Conservation (phyloP, 805 yeast species). For the Nematodospora valgi region DNA sequence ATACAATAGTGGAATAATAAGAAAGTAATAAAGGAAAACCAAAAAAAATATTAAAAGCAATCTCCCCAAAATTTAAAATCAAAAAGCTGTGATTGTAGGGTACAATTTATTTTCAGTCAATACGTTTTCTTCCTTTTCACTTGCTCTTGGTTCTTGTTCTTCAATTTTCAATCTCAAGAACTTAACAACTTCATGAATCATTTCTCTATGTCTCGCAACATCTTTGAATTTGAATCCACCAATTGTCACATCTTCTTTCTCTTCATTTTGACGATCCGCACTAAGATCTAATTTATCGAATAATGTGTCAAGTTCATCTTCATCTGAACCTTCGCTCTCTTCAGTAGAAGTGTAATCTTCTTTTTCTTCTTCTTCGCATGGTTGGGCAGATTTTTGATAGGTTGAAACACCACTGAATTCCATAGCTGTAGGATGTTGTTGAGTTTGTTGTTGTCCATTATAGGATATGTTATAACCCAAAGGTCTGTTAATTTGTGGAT, state of each 20-base stretch:
- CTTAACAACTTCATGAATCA: conserved; percentile 31
- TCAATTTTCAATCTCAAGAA: conserved; percentile 21
- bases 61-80: conserved; percentile 8
- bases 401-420: conserved; percentile 38
- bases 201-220: conserved; percentile 33
- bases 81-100: conserved; percentile 41
- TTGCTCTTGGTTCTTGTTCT: conserved; percentile 9
- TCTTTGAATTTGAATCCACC: conserved; percentile 19
- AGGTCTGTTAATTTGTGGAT: conserved; percentile 30
- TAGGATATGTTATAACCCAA: conserved; percentile 14
- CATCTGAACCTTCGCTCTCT: conserved; percentile 4
- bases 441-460: conserved; percentile 1
- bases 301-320: conserved; percentile 8
- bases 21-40: no score
- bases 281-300: conserved; percentile 12
- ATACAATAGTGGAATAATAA: no score
- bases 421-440: conserved; percentile 19
- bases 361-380: conserved; percentile 10
- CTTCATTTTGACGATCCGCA: conserved; percentile 2
- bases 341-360: not conserved
- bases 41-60: no score
- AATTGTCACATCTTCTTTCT: conserved; percentile 9
- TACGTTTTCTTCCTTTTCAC: conserved; percentile 4
- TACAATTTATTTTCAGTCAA: conserved; percentile 27
- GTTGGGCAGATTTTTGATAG: conserved; percentile 32